These are phyloP conservation scores for Dipteronia dyeriana DNA, from an alignment of 345 rosid genomes.

Conservation along the genomic window DNA sequence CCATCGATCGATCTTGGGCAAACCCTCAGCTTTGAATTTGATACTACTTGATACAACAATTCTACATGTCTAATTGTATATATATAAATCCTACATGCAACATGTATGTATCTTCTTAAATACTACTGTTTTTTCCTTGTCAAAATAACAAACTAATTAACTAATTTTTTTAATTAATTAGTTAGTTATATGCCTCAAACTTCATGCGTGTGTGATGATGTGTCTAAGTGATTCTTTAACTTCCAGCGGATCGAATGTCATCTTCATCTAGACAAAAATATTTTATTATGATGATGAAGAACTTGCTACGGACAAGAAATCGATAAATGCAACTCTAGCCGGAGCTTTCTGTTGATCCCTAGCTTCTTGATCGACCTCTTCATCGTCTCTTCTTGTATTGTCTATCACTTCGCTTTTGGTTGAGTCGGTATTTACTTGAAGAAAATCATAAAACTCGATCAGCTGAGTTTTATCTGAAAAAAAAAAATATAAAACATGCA, in stretches of 20 bases:
- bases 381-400: constrained; percentile 43
- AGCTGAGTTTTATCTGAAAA: constrained; percentile 38
- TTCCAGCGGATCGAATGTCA: background rate
- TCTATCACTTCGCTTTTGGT: constrained; percentile 57
- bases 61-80: background rate
- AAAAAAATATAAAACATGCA: background rate
- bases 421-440: constrained; percentile 62
- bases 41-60: background rate
- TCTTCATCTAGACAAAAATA: background rate
- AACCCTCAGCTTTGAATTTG: background rate
- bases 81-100: background rate
- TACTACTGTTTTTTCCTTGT: background rate
- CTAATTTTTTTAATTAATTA: background rate
- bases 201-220: background rate
- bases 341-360: constrained; percentile 23
- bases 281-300: constrained; percentile 20
- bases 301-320: constrained; percentile 61
- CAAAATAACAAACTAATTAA: background rate
- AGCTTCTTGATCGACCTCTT: constrained; percentile 52
- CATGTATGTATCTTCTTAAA: background rate
- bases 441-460: constrained; percentile 69
- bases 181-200: constrained; percentile 5
- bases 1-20: background rate
- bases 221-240: constrained; percentile 2
- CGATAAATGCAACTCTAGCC: constrained; percentile 43